These are phyloP conservation scores for Ustilago curta DNA, from an alignment of 1,284 basidiomycete species.

Conservation along the genomic window DNA sequence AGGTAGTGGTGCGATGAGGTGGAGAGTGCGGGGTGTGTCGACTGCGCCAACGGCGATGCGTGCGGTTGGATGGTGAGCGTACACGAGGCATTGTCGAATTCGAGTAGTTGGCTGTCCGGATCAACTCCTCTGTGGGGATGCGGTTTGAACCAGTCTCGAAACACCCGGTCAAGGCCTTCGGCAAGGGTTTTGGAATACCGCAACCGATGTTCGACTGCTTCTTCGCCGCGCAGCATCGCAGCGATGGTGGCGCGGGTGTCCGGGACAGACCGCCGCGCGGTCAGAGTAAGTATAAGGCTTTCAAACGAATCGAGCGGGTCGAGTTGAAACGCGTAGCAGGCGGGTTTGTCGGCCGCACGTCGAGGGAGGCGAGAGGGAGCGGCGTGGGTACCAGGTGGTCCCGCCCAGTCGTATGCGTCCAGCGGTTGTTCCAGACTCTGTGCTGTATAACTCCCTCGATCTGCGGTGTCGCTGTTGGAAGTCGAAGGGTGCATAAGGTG, in stretches of 20 bases:
- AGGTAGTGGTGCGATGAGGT: conserved; percentile 52
- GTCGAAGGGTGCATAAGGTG: conserved; percentile 13
- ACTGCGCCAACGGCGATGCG: conserved; percentile 16
- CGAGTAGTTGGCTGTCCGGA: conserved; percentile 29
- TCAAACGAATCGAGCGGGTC: conserved; percentile 61
- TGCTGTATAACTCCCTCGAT: neutral
- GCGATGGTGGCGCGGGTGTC: conserved; percentile 26
- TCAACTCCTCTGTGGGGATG: neutral
- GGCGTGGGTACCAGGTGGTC: conserved; percentile 31
- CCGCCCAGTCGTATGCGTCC: conserved; percentile 55
- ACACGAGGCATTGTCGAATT: conserved; percentile 56
- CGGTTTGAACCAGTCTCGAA: conserved; percentile 56
- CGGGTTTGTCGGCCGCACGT: conserved; percentile 23
- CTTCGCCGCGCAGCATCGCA: conserved; percentile 30
- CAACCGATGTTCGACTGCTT: conserved; percentile 22
- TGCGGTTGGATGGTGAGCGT: conserved; percentile 55
- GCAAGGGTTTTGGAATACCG: conserved; percentile 53
- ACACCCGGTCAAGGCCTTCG: conserved; percentile 58
- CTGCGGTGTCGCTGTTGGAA: neutral
- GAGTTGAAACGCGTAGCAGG: conserved; percentile 57
- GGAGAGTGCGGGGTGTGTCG: conserved; percentile 45
- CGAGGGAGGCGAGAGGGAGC: conserved; percentile 8
- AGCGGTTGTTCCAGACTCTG: conserved; percentile 33
- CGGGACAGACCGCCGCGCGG: conserved; percentile 19
- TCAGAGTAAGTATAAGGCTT: conserved; percentile 53